Evolutionary conservation across 805 yeast genomes (phyloP).

Genomic region (Metschnikowia henanensis): DNA sequence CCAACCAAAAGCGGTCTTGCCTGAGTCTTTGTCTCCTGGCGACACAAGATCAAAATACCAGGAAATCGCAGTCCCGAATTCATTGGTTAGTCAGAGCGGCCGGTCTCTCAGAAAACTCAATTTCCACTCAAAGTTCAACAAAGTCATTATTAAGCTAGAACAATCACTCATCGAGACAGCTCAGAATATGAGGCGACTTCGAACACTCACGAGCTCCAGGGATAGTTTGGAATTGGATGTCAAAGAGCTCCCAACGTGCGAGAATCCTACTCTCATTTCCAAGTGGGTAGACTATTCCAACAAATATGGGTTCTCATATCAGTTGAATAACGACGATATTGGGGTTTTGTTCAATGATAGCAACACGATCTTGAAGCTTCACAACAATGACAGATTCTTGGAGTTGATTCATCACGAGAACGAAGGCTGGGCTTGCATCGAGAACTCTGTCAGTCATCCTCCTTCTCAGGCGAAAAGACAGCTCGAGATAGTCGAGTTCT

Average conservation of each 20-base stretch:
- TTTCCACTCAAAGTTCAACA: conserved; percentile 38
- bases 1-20: conserved; percentile 68
- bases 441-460: conserved; percentile 43
- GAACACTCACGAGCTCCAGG: conserved; percentile 29
- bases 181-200: conserved; percentile 43
- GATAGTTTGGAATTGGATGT: conserved; percentile 30
- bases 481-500: conserved; percentile 83
- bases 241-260: conserved; percentile 42
- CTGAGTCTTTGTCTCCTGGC: conserved; percentile 90
- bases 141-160: conserved; percentile 40
- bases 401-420: conserved; percentile 49
- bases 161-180: conserved; percentile 37
- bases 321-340: conserved; percentile 82
- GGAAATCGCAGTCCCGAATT: conserved; percentile 51
- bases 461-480: conserved; percentile 59
- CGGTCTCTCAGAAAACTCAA: conserved; percentile 37
- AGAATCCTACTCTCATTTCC: conserved; percentile 72
- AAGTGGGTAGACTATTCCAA: conserved; percentile 99
- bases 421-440: conserved; percentile 49
- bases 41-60: conserved; percentile 86
- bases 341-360: conserved; percentile 90
- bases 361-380: conserved; percentile 72
- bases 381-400: conserved; percentile 64
- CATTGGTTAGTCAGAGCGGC: conserved; percentile 23
- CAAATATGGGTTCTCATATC: conserved; percentile 94